These are phyloP conservation scores for Plasmodium inui DNA, from an alignment of 169 alveolate genomes.

Conservation along the genomic window DNA sequence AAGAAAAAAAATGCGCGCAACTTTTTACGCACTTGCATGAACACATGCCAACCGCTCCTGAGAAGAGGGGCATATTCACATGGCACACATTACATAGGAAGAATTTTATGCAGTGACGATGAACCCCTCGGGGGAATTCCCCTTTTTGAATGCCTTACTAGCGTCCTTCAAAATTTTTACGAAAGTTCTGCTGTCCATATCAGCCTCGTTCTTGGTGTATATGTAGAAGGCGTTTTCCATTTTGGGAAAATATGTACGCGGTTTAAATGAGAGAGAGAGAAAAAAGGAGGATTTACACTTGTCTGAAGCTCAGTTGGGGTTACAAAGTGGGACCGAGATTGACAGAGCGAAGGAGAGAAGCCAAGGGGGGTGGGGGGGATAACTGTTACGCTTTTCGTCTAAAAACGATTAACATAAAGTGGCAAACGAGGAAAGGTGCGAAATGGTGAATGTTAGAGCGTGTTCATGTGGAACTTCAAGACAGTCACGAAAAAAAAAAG, in stretches of 20 bases:
- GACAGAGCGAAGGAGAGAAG: not conserved
- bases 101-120: not conserved
- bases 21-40: not conserved
- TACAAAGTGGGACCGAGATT: not conserved
- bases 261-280: not conserved
- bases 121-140: not conserved
- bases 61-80: not conserved
- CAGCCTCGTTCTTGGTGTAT: constrained; percentile 84
- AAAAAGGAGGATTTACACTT: not conserved
- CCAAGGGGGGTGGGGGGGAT: not conserved
- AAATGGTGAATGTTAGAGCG: not conserved
- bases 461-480: constrained; percentile 9
- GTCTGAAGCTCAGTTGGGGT: not conserved
- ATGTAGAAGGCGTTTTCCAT: constrained; percentile 81
- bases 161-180: constrained; percentile 87
- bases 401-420: not conserved
- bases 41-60: not conserved
- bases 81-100: not conserved
- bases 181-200: constrained; percentile 88
- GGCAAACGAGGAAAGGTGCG: not conserved
- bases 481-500: constrained; percentile 13
- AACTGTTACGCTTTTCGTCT: not conserved
- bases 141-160: constrained; percentile 18
- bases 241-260: constrained; percentile 13
- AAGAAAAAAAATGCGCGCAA: not conserved